phyloP scores from a whole-genome alignment of 768 basidiomycete species.

The Tulasnella sp. region DNA sequence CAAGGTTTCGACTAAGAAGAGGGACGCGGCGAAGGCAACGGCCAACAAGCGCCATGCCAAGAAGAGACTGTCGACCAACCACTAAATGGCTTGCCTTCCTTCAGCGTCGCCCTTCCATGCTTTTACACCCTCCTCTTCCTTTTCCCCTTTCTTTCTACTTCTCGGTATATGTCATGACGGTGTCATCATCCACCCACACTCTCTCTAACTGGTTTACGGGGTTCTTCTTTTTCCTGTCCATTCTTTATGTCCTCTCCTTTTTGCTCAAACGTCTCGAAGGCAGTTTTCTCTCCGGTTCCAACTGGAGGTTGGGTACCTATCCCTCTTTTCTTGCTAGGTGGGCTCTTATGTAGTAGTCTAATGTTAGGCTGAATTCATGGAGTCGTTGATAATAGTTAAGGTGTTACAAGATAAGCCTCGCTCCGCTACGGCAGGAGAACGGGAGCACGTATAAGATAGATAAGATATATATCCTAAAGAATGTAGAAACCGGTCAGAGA shows the following conservation, averaged over 20 bases:
- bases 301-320: not conserved
- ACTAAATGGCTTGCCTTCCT: not conserved
- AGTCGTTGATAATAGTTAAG: not conserved
- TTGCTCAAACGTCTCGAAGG: not conserved
- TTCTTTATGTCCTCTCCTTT: constrained; percentile 4
- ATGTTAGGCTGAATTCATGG: constrained; percentile 6
- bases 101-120: not conserved
- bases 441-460: too few relatives aligned
- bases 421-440: too few relatives aligned
- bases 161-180: not conserved
- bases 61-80: constrained; percentile 1
- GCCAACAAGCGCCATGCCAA: not conserved
- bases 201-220: constrained; percentile 14
- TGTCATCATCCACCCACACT: not conserved
- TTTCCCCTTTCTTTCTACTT: not conserved
- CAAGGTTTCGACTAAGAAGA: constrained; percentile 12
- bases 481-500: too few relatives aligned
- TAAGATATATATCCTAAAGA: too few relatives aligned
- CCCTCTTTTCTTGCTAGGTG: not conserved
- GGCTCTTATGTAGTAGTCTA: constrained; percentile 16
- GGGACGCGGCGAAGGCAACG: not conserved
- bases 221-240: not conserved
- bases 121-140: not conserved
- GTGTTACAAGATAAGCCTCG: too few relatives aligned
- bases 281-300: not conserved